Evolutionary conservation across 345 rosid genomes (phyloP), one percentile per base, ranked within the genome.

Genomic region (Citrus hindsii): DNA sequence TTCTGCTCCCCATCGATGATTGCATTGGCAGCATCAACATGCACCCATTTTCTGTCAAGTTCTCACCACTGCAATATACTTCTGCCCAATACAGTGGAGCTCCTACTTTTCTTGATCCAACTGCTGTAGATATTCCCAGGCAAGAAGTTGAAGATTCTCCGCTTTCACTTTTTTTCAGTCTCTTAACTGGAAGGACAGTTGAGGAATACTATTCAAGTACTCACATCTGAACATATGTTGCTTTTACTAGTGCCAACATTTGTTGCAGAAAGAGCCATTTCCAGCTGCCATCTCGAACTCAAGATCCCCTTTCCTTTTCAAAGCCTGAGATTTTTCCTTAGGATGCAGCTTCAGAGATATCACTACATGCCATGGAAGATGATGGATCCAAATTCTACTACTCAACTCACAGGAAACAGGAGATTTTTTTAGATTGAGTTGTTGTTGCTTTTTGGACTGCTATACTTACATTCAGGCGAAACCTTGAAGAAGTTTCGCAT

Each of bases 1-100:
- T 56, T 88, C 77, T 87, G 82, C 84, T 91, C 99, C 72, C 94
- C 93, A 85, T 92, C 92, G 32, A 95, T 76, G 71, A 81, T 81
- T 25, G 86, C 97, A 86, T 88, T 94, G 77, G 91, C 83, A 76
- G 87, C 91, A 88, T 95, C 99, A 16, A 91, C 85, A 87, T 95
- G 99, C 62, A 91, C 94, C 98, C 99, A 95, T 83, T 81, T 95
- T 79, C 98, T 8, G 90, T 83, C 84, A 90, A 81, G 83, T 86
- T 91, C 86, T 95, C 99, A 56, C 90, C 93, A 82, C 78, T 74
- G 79, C 99, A 95, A 83, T 83, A 92, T 77, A 95, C 91, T 88
- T 95, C 99, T 68, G 97, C 97, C 99, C 99, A 95, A 82, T 87
- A 87, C 62, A 89, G 82, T 25, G 98, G 94, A 77, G 98, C 87